Evolutionary conservation across 306 rosid genomes (phyloP), one percentile per base, ranked within the genome.

Genomic region (Prunus fruticosa): DNA sequence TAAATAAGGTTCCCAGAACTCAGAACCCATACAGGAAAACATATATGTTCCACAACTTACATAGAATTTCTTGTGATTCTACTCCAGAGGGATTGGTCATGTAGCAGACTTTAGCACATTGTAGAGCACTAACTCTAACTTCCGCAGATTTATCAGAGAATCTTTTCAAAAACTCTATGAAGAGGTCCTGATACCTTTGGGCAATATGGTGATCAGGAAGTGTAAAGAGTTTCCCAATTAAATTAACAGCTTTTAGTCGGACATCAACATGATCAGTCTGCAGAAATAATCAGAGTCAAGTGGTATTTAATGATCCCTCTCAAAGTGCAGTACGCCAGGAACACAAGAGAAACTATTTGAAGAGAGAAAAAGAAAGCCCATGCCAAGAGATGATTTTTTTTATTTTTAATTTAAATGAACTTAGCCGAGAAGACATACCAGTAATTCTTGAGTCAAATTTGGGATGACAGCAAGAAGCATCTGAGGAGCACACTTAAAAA

Each of bases 191-290:
- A 77, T 85, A 90, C 64, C 87, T 85, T 71, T 67, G 85, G 18
- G 93, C 93, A 79, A 82, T 89, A 71, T 71, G 85, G 82, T 83
- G 84, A 47, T 81, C 85, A 10, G 98, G 87, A 79, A 92, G 83
- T 32, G 97, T 77, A 82, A 92, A 83, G 77, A 95, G 91, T 80
- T 87, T 90, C 52, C 99, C 99, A 25, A 90, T 82, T 81, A 95
- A 88, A 78, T 82, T 88, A 74, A 95, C 97, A 79, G 99, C 96
- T 89, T 95, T 90, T 67, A 95, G 91, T 77, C 97, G 88, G 72
- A 87, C 87, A 82, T 95, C 99, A 58, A 95, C 97, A 79, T 95
- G 97, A 78, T 92, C 99, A 73, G 97, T 93, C 99, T 95, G 71
- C 77, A 60, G 66, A 82, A 25, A 53, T 34, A 54, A 78, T 62